These are phyloP conservation scores for Neurospora crassa DNA, from an alignment of 2,329 filamentous ascomycete species.

Conservation along the genomic window DNA sequence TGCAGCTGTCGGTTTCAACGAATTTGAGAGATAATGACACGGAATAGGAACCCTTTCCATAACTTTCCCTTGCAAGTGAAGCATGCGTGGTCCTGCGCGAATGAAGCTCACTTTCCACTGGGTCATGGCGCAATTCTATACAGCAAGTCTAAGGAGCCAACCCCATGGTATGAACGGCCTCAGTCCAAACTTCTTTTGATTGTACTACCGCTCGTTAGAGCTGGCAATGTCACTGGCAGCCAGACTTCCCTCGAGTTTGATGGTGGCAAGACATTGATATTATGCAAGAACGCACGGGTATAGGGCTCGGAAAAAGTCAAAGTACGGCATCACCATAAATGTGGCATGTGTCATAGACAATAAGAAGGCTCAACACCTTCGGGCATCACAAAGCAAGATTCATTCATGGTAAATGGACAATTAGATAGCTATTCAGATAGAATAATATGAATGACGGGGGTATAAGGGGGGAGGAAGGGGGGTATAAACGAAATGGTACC, in stretches of 20 bases:
- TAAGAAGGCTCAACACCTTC: not conserved
- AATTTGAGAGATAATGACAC: not conserved
- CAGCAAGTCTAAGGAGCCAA: not conserved
- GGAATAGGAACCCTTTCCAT: not conserved
- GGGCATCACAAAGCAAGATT: not conserved
- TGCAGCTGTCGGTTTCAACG: not conserved
- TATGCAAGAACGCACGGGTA: not conserved
- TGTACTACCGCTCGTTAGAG: not conserved
- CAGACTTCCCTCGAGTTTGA: not conserved
- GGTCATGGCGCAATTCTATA: not conserved
- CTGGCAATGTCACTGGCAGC: not conserved
- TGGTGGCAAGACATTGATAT: not conserved
- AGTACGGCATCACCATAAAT: not conserved
- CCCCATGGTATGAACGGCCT: not conserved
- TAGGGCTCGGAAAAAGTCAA: not conserved
- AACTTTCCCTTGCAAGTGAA: not conserved
- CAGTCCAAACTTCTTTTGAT: not conserved
- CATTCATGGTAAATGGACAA: not conserved
- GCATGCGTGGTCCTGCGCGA: not conserved
- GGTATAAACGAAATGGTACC: not conserved
- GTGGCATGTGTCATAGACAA: not conserved
- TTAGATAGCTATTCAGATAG: not conserved
- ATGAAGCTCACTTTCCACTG: not conserved
- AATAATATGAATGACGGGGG: not conserved
- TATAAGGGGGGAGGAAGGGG: not conserved